Evolutionary conservation across 2,329 filamentous ascomycete genomes (phyloP), one percentile per base, ranked within the genome.

Genomic region (Trichothecium roseum): DNA sequence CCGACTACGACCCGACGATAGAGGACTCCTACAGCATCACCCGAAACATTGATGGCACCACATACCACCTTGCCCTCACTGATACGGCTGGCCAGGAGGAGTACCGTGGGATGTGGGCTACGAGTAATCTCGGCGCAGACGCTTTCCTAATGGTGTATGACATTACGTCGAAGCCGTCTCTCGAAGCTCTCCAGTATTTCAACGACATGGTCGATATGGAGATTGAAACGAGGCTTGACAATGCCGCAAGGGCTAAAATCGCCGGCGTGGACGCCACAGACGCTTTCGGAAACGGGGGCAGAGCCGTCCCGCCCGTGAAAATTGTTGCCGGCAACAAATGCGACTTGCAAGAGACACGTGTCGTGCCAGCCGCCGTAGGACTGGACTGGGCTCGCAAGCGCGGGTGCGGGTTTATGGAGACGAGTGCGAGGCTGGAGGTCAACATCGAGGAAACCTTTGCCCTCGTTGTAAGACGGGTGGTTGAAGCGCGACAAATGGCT

Each of bases 401-500:
- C 37, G 77, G 77, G 30, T 89, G 83, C 59, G 84, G 84, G 28
- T 91, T 91, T 61, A 91, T 91, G 84, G 84, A 91, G 71, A 91
- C 84, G 42, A 86, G 81, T 50, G 84, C 84, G 4, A 66, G 84
- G 37, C 74, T 87, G 48, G 83, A 86, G 65, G 84, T 91, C 44
- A 91, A 91, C 54, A 85, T 91, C 42, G 84, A 91, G 56, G 84
- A 91, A 69, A 89, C 84, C 0, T 91, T 91, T 66, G 83, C 81
- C 26, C 67, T 79, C 28, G 73, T 80, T 40, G 70, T 80, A 30
- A 64, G 74, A 18, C 64, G 75, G 35, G 76, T 81, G 34, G 66
- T 73, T 32, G 74, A 79, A 62, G 63, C 62, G n/a, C 56, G 73
- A 15, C 55, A 61, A 12, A 54, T 68, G 30, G 70, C 70, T 4